Evolutionary conservation across 2,329 filamentous ascomycete genomes (phyloP).

Genomic region (Botryotinia globosa): DNA sequence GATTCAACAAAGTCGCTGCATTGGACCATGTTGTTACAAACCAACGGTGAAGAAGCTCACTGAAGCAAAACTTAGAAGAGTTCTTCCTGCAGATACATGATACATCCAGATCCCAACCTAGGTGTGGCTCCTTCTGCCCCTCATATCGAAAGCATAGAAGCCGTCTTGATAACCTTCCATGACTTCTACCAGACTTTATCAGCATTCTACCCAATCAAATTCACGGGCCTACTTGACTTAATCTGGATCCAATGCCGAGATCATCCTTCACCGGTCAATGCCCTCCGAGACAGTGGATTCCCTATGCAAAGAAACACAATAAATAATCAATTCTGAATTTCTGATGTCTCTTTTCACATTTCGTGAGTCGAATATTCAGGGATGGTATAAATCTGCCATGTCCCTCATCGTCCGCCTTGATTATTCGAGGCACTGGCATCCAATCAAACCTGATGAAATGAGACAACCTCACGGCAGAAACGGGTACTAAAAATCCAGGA

Average conservation of each 20-base stretch:
- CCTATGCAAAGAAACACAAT: background rate
- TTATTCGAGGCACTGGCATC: background rate
- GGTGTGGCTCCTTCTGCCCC: conserved; percentile 5
- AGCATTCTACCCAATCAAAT: conserved; percentile 7
- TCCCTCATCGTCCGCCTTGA: conserved; percentile 18
- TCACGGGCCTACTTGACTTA: background rate
- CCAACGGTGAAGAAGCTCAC: conserved; percentile 13
- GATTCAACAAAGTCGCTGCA: background rate
- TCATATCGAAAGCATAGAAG: conserved; percentile 14
- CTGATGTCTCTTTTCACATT: conserved; percentile 3
- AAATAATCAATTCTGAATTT: background rate
- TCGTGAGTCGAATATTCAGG: conserved; percentile 18
- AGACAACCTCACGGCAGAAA: conserved; percentile 17
- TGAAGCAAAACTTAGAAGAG: background rate
- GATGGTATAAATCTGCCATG: conserved; percentile 13
- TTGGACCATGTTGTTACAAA: background rate
- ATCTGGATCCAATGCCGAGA: conserved; percentile 9
- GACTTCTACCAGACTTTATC: conserved; percentile 11
- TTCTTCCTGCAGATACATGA: conserved; percentile 14
- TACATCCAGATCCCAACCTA: conserved; percentile 5
- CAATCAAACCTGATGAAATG: conserved; percentile 9
- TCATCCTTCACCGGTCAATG: conserved; percentile 19
- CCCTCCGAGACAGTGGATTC: conserved; percentile 14
- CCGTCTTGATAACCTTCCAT: conserved; percentile 16
- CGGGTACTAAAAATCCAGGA: conserved; percentile 17